Evolutionary conservation across 2,329 filamentous ascomycete species (phyloP), one percentile per base, ranked within the genome.

Genomic region (Penicillium sp.): DNA sequence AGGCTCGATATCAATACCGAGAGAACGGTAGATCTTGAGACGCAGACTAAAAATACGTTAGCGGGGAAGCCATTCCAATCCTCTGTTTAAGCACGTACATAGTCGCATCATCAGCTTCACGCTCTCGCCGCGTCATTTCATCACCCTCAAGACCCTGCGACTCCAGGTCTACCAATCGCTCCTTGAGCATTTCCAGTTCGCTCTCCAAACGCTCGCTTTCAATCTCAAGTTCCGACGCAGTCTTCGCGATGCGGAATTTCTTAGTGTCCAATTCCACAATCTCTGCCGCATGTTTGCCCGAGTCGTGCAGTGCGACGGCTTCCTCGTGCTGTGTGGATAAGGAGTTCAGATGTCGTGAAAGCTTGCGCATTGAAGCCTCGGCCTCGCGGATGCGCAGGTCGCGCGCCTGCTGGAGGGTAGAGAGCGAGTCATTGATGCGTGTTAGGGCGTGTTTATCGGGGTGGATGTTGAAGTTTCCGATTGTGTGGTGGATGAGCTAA

Each of bases 181-280:
- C 84, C 53, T 83, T 82, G 49, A 96, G 74, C 62, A 91, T 82
- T 12, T 84, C 87, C 5, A 89, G 74, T 69, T 95, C 88, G 5
- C 83, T 81, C 49, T 88, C 84, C 38, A 97, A 75, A n/a, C 92
- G 80, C 76, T 97, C 92, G n/a, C 88, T 87, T 73, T 99, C 93
- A 65, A 92, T 90, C 75, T 96, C 91, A 6, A 93, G 77, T 67
- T 97, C 92, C 1, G 82, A 86, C 0, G 88, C 89, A 13, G 88
- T 83, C 72, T 97, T 97, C n/a, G 92, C 92, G 49, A 89, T 86
- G 60, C 90, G 86, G 73, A 97, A 97, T 67, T 96, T 96, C 60
- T 91, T 84, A 1, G 89, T 95, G 72, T 97, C 92, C 53, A 96
- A 84, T 34, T 86, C 81, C 16, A 93, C 80, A 55, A 97, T 95